These are phyloP conservation scores for Hanseniaspora vineae DNA, from an alignment of 805 yeast genomes.

Conservation along the genomic window DNA sequence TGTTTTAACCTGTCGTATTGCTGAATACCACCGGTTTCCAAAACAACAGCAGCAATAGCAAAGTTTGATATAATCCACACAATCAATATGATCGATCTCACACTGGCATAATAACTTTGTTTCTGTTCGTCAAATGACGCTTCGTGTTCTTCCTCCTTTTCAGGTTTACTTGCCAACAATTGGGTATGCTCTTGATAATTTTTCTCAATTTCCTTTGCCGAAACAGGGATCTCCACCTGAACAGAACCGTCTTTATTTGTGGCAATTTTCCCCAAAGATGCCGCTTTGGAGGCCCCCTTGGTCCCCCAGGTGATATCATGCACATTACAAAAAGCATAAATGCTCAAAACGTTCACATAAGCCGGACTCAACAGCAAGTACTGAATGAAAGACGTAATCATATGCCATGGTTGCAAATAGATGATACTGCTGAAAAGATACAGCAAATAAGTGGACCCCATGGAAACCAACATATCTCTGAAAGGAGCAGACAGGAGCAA, in stretches of 20 bases:
- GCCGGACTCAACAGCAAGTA: slow-evolving; percentile 78
- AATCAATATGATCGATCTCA: slow-evolving; percentile 80
- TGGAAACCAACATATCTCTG: slow-evolving; percentile 77
- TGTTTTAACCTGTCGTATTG: slow-evolving; percentile 22
- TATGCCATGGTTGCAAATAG: slow-evolving; percentile 85
- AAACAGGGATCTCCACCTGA: slow-evolving; percentile 64
- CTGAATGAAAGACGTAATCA: slow-evolving; percentile 79
- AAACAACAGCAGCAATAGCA: slow-evolving; percentile 66
- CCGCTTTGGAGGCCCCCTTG: slow-evolving; percentile 60
- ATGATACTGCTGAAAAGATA: slow-evolving; percentile 68
- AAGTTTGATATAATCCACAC: slow-evolving; percentile 84
- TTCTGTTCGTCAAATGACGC: slow-evolving; percentile 39
- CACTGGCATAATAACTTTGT: slow-evolving; percentile 77
- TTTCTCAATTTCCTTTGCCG: slow-evolving; percentile 61
- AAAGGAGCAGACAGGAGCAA: slow-evolving; percentile 59
- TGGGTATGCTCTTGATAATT: slow-evolving; percentile 55
- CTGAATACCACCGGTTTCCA: slow-evolving; percentile 70
- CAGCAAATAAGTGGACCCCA: slow-evolving; percentile 69
- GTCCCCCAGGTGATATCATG: slow-evolving; percentile 98
- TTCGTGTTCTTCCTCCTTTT: slow-evolving; percentile 24
- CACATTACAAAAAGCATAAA: slow-evolving; percentile 90
- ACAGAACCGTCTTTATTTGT: slow-evolving; percentile 51
- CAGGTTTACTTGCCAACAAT: slow-evolving; percentile 32
- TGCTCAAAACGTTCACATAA: slow-evolving; percentile 80
- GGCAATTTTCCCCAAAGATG: slow-evolving; percentile 78